Conservation (phyloP, 2,329 filamentous ascomycete species). For the Fusarium xylarioides region DNA sequence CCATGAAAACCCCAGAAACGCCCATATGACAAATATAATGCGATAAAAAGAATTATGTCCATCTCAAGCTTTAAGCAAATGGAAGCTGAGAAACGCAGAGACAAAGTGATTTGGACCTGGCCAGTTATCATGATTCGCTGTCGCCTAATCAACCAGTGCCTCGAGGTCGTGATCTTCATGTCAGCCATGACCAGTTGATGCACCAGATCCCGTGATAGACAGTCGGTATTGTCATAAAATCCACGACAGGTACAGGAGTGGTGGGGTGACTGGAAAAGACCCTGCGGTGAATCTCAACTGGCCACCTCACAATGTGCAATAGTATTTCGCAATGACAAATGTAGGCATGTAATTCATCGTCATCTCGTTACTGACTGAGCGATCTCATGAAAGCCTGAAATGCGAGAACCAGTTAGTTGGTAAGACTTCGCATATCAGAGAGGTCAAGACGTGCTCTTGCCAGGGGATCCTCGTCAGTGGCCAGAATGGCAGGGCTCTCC, state of each 20-base stretch:
- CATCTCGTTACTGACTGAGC: constrained; percentile 37
- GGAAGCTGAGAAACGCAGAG: constrained; percentile 1
- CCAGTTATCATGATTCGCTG: neutral
- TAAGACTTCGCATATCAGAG: constrained; percentile 51
- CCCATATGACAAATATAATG: constrained; percentile 15
- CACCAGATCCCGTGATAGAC: neutral
- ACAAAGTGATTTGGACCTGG: constrained; percentile 1
- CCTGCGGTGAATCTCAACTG: neutral
- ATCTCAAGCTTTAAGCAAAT: constrained; percentile 11
- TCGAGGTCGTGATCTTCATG: neutral
- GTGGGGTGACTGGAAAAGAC: neutral
- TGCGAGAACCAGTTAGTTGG: constrained; percentile 44
- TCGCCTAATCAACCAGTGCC: neutral
- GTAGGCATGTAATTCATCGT: neutral
- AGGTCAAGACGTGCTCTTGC: constrained; percentile 59
- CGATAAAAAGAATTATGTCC: constrained; percentile 6
- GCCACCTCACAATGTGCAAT: neutral
- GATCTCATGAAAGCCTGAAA: constrained; percentile 45
- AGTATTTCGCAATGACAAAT: neutral
- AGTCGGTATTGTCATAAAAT: neutral
- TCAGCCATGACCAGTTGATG: neutral
- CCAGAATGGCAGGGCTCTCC: constrained; percentile 69
- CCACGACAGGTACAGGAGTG: neutral
- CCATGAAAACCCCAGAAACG: constrained; percentile 19
- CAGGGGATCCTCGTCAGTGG: constrained; percentile 58